Evolutionary conservation across 345 rosid genomes (phyloP).

Genomic region (Brassica cretica): DNA sequence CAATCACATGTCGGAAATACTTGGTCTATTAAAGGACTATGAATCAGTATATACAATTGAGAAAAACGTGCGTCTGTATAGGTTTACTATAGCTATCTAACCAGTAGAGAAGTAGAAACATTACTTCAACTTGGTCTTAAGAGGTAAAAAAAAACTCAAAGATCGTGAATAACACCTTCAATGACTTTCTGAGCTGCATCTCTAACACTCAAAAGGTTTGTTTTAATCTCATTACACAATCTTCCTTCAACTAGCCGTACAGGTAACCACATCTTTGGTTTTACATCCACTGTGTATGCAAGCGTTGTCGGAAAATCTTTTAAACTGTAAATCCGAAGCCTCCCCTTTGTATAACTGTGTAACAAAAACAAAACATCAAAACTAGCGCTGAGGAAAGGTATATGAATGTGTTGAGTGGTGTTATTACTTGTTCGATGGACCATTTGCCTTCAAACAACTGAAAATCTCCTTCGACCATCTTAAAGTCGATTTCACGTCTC

Average conservation of each 20-base stretch:
- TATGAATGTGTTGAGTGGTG: background rate
- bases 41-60: too few species aligned
- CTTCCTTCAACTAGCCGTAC: conserved; percentile 78
- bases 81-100: too few species aligned
- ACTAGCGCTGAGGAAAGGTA: background rate
- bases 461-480: conserved; percentile 63
- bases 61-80: too few species aligned
- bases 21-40: too few species aligned
- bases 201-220: conserved; percentile 62
- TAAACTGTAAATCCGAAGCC: conserved; percentile 33
- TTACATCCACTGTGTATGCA: conserved; percentile 61
- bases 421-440: conserved; percentile 79
- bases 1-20: too few species aligned
- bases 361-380: background rate
- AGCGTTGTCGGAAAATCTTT: conserved; percentile 61
- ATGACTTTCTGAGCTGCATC: conserved; percentile 60
- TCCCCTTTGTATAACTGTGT: conserved; percentile 53
- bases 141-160: conserved; percentile 27
- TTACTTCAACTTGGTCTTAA: background rate
- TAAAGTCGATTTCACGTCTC: conserved; percentile 83
- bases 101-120: background rate
- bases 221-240: conserved; percentile 66
- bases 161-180: conserved; percentile 37
- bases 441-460: conserved; percentile 86
- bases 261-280: conserved; percentile 85